These are phyloP conservation scores for Piedraia hortae DNA, from an alignment of 2,329 filamentous ascomycete genomes.

Conservation along the genomic window DNA sequence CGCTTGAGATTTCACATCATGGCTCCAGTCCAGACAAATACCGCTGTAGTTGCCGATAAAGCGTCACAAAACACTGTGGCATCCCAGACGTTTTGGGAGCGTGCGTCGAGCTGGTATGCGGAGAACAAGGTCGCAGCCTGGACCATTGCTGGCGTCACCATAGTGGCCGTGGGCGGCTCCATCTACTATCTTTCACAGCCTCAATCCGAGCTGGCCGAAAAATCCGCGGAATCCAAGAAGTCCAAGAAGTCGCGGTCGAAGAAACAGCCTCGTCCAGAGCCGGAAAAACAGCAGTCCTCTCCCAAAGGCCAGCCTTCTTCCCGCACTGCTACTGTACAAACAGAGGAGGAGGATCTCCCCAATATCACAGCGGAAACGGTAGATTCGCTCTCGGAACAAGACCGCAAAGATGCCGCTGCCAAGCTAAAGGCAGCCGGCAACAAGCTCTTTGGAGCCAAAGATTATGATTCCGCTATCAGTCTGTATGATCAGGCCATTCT, in stretches of 20 bases:
- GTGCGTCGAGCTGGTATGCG: conserved; percentile 69
- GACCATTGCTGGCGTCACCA: conserved; percentile 82
- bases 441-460: conserved; percentile 82
- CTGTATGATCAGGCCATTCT: conserved; percentile 89
- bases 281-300: conserved; percentile 7
- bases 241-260: conserved; percentile 79
- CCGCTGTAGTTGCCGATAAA: too few species aligned
- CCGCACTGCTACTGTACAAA: conserved; percentile 11
- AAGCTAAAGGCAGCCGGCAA: conserved; percentile 91
- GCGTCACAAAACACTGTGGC: too few species aligned
- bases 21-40: too few species aligned
- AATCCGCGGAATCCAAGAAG: conserved; percentile 31
- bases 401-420: conserved; percentile 62
- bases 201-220: conserved; percentile 16
- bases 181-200: conserved; percentile 55
- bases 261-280: conserved; percentile 41
- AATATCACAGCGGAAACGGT: conserved; percentile 22
- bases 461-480: conserved; percentile 79
- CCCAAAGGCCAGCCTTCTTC: conserved; percentile 6
- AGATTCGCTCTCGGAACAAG: conserved; percentile 23
- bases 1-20: too few species aligned
- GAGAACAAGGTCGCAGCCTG: conserved; percentile 92
- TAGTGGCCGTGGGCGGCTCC: conserved; percentile 70
- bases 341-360: conserved; percentile 20
- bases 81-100: conserved; percentile 35